phyloP scores from a whole-genome alignment of 2,329 filamentous ascomycete species.

The Dactylellina haptotyla region DNA sequence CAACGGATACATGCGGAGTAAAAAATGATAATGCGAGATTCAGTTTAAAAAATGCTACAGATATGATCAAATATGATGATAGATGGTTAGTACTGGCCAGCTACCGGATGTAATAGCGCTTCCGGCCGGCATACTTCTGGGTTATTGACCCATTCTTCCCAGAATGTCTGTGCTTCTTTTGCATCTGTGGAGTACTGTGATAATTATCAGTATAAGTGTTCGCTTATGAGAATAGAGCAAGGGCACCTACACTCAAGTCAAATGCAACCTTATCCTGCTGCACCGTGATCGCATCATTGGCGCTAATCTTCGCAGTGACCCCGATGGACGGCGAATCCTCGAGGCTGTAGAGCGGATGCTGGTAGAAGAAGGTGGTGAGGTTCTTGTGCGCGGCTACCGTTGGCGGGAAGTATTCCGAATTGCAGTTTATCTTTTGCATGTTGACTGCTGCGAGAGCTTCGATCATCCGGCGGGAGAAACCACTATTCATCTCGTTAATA shows the following conservation, averaged over 20 bases:
- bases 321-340: constrained; percentile 1
- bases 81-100: constrained; percentile 28
- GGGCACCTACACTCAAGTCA: constrained; percentile 36
- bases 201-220: not conserved
- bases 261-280: constrained; percentile 48
- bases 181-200: constrained; percentile 35
- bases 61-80: not conserved
- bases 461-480: constrained; percentile 44
- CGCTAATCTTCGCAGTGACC: constrained; percentile 9
- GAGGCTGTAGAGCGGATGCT: constrained; percentile 39
- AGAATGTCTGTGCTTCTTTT: constrained; percentile 41
- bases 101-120: constrained; percentile 38
- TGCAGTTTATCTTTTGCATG: constrained; percentile 45
- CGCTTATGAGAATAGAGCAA: not conserved
- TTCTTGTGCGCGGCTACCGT: constrained; percentile 39
- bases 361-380: constrained; percentile 51
- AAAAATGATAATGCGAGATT: no score
- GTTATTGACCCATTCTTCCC: constrained; percentile 47
- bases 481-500: constrained; percentile 11
- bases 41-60: not conserved
- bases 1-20: not conserved
- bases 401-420: constrained; percentile 47
- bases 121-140: constrained; percentile 43
- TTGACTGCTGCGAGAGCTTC: constrained; percentile 41
- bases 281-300: constrained; percentile 35